Evolutionary conservation across 805 yeast species (phyloP), one percentile per base, ranked within the genome.

Genomic region (Yarrowia porcina): DNA sequence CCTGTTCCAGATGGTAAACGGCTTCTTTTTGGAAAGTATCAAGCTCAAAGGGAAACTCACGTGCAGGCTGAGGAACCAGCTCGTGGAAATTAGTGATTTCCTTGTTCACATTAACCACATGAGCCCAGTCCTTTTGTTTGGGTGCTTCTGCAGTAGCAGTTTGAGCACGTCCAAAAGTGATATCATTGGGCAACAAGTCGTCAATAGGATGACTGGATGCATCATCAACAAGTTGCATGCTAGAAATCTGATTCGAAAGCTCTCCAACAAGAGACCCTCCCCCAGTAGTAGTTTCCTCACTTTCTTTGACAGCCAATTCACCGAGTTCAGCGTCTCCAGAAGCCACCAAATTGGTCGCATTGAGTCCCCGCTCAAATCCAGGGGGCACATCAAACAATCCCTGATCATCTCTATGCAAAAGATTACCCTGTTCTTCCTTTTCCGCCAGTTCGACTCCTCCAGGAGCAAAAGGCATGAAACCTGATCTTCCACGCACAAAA

Each of bases 11-110:
- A 74, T 92, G 98, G 71, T 89, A 94, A 0, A 94, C 88, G 0
- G 99, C 99, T 75, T 94, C 98, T 71, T 94, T 91, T 73, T 94
- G 99, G 75, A 94, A 94, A 33, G 88, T 86, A 75, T 94, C 99
- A 50, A 94, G 79, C 72, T 91, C 93, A 70, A 94, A 94, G 0
- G 99, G 97, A 94, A 96, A 94, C 44, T 81, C 84, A 60, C 97
- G 79, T 0, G 99, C 99, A 79, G 93, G 93, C 65, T 89, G 85
- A 0, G 99, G 98, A 6, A 94, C 90, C 57, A 94, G 77, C 69
- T 92, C 97, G 18, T 83, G 79, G 71, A 94, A 94, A 72, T 94
- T 91, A 23, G 87, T 89, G 63, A 94, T 83, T 65, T 82, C 83
- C 70, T 90, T 96, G 69, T 89, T 84, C 54, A 94, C 75, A 69